Base-by-base conservation (phyloP, 2,329 filamentous ascomycete genomes). In the Xylariales sp. region DNA sequence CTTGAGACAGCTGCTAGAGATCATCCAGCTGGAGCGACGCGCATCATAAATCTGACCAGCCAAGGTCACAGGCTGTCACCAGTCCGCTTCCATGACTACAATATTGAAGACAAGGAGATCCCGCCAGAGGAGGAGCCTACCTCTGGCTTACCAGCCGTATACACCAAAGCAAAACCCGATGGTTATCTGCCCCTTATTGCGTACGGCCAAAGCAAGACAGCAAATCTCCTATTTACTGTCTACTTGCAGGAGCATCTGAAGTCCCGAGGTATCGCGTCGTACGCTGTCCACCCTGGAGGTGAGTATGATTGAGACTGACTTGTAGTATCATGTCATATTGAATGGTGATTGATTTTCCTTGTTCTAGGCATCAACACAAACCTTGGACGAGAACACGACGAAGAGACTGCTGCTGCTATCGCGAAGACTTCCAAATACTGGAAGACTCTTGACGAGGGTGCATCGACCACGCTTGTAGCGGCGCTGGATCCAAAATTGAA, bases 181-280 rank as follows among this genome's bases (percentile, higher is more conserved):
- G 62, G 62, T 4, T 67, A 66, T 40, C 55, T 62, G 41, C 54
- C 58, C 5, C 61, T 57, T n/a, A 46, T 62, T 12, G 70, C 70
- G 3, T 77, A 78, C 45, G 65, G 62, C 2, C 70, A 73, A 48
- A 70, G 68, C 50, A 77, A 77, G 55, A 70, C 71, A 21, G 71
- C 71, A 3, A 72, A 74, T 40, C 66, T 74, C 9, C 51, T 73
- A 33, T 71, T 72, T 44, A 65, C 59, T 1, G 43, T 65, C 19
- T 61, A 55, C 10, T 55, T 72, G 10, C 64, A 68, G 10, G 47
- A 62, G 24, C 54, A 59, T 27, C 46, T 68, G 19, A 44, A 51
- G 2, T 41, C 34, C 4, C 52, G 51, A 15, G 58, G 60, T 1
- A 59, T 72, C 14, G 51, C 54, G 32, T 53, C 65, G 1, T 69